phyloP scores from a whole-genome alignment of 2,329 filamentous ascomycete species.

The Cladosporium sphaerospermum region DNA sequence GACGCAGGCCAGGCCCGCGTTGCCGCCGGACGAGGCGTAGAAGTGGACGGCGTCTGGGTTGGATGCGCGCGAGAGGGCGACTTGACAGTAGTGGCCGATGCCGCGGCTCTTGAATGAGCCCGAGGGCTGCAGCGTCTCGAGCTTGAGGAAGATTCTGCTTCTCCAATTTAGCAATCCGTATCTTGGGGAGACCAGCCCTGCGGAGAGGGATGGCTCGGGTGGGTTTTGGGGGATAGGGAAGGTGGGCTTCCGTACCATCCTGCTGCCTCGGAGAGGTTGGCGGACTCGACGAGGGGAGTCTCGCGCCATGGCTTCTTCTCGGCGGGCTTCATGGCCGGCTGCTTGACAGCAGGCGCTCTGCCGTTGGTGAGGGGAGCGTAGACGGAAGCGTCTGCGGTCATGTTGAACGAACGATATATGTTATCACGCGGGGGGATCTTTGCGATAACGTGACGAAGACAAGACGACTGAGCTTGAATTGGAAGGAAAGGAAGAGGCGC shows the following conservation, averaged over 20 bases:
- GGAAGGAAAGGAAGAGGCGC: neutral
- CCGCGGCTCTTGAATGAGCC: conserved; percentile 79
- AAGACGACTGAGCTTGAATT: neutral
- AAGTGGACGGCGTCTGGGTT: conserved; percentile 51
- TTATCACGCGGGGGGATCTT: neutral
- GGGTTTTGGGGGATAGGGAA: conserved; percentile 4
- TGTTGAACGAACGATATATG: neutral
- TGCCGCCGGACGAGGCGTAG: conserved; percentile 75
- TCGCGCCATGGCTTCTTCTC: conserved; percentile 55
- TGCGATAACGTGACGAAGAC: neutral
- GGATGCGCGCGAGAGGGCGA: conserved; percentile 36
- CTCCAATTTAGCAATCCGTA: conserved; percentile 33
- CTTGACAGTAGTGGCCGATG: conserved; percentile 65
- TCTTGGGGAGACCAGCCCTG: conserved; percentile 7
- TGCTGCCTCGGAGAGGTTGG: conserved; percentile 59
- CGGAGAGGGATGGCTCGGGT: conserved; percentile 1
- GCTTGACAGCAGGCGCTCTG: neutral
- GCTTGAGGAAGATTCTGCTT: conserved; percentile 75
- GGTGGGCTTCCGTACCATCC: conserved; percentile 55
- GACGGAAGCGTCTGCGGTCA: conserved; percentile 1
- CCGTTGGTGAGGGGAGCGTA: conserved; percentile 7
- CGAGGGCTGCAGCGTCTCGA: conserved; percentile 77
- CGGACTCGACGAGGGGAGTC: conserved; percentile 65
- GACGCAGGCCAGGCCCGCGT: conserved; percentile 77
- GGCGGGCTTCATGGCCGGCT: neutral